Base-by-base conservation (phyloP, 768 basidiomycete species). In the Kwoniella europaea region DNA sequence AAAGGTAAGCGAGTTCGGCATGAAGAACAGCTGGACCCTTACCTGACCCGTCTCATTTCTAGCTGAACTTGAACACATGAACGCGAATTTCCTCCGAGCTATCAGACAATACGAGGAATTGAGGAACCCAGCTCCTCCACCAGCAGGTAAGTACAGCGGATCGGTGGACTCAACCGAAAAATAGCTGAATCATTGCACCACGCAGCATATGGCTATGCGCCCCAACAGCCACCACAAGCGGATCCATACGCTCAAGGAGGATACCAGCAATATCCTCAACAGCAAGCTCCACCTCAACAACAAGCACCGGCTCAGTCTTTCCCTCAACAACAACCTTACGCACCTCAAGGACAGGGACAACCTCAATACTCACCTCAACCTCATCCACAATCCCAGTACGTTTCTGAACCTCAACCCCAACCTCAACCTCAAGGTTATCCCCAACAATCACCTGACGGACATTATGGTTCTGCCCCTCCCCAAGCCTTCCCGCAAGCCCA, bases 61-160 rank as follows among this genome's bases (percentile, higher is more conserved):
- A 96, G 95, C 94, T 67, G 96, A 98, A 83, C 86, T 98, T 42
- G 91, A 94, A 6, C 90, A 91, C 2, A 95, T 98, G 92, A 94
- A 94, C 82, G 93, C 95, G 84, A 93, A 90, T 18, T 97, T 98
- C 77, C 88, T 94, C 35, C 89, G 91, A 54, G 95, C 94, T 4
- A 87, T 92, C 58, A 89, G 90, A 16, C 92, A 95, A 65, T 98
- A 95, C 77, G 94, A 97, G 79, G 86, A 90, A 42, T 92, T 97
- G 91, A 93, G 95, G 89, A 92, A 94, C 79, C 71, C 69, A 12
- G 67, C 65, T 29, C 76, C 72, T 16, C 70, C 72, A n/a, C 66
- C 73, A 29, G 68, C 63, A 3, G 74, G 69, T 42, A n/a, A 61
- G 59, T 35, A 35, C 52, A 44, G 42, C 62, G 50, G 20, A 57